Percentiles rank a stretch among this genome's conserved stretches.
phyloP scores from a whole-genome alignment of 306 rosid species.

The Gillenia trifoliata region DNA sequence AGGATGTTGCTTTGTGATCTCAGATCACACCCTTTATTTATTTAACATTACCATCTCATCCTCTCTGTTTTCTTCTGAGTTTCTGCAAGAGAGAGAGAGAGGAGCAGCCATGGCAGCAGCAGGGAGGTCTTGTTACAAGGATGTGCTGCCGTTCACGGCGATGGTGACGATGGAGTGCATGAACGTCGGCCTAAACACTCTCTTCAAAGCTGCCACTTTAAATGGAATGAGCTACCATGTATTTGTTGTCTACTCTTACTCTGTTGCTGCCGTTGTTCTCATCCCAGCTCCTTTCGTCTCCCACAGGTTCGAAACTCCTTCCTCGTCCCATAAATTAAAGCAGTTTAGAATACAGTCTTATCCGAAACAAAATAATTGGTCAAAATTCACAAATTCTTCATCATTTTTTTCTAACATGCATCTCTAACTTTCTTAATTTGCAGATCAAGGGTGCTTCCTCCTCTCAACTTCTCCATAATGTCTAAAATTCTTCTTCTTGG shows the following conservation, averaged over 20 bases:
- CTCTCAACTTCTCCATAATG: constrained; percentile 52
- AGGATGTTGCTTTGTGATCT: neutral
- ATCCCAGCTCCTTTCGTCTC: constrained; percentile 63
- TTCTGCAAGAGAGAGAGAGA: constrained; percentile 13
- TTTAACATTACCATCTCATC: neutral
- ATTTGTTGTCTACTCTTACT: constrained; percentile 68
- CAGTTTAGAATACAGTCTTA: too few relatives aligned
- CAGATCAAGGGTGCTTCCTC: constrained; percentile 70
- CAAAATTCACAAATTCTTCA: neutral
- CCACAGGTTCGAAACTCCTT: constrained; percentile 27
- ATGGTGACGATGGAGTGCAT: constrained; percentile 61
- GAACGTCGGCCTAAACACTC: constrained; percentile 66
- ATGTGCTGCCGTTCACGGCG: constrained; percentile 50
- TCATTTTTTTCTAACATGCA: neutral
- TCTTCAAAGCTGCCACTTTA: constrained; percentile 77
- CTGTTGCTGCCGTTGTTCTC: constrained; percentile 55
- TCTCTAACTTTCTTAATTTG: constrained; percentile 3
- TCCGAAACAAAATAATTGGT: neutral
- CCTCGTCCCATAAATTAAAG: too few relatives aligned
- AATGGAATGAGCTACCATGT: constrained; percentile 75
- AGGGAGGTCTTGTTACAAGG: constrained; percentile 32
- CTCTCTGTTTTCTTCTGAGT: neutral
- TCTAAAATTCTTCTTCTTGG: constrained; percentile 67
- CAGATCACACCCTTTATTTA: neutral
- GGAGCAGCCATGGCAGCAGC: constrained; percentile 21